These are phyloP conservation scores for Lepiota brunneoincarnata DNA, from an alignment of 768 basidiomycete species.

Conservation along the genomic window DNA sequence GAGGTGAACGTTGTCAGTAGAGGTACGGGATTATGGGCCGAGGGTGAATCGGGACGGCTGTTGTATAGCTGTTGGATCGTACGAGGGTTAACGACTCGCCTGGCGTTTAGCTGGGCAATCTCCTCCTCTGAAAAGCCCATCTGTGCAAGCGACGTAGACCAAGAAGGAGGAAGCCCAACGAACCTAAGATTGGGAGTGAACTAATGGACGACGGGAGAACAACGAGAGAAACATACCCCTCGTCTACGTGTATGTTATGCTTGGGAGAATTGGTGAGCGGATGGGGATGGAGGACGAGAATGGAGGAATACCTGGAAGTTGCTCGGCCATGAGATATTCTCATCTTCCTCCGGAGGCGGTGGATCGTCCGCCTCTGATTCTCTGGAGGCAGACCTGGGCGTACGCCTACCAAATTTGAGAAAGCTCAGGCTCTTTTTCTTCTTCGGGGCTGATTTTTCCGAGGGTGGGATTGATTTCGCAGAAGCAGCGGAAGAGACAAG, in stretches of 20 bases:
- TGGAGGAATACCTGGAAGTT: slow-evolving; percentile 62
- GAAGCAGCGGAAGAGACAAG: slow-evolving; percentile 34
- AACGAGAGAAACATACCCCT: slow-evolving; percentile 46
- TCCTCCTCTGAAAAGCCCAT: slow-evolving; percentile 70
- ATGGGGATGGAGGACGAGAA: not conserved
- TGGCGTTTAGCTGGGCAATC: slow-evolving; percentile 55
- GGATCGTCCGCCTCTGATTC: slow-evolving; percentile 16
- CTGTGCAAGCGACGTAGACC: slow-evolving; percentile 57
- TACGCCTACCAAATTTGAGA: slow-evolving; percentile 40
- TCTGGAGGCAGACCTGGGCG: slow-evolving; percentile 25
- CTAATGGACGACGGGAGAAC: slow-evolving; percentile 2
- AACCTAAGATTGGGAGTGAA: slow-evolving; percentile 34
- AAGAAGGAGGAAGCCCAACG: slow-evolving; percentile 69
- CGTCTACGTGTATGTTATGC: slow-evolving; percentile 82
- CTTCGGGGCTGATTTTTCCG: slow-evolving; percentile 17
- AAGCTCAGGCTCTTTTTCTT: slow-evolving; percentile 38
- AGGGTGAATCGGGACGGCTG: slow-evolving; percentile 34
- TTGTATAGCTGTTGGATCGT: slow-evolving; percentile 33
- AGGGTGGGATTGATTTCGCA: slow-evolving; percentile 22
- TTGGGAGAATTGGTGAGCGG: slow-evolving; percentile 22
- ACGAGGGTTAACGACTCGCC: slow-evolving; percentile 32
- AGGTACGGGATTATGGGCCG: no score
- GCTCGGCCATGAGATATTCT: slow-evolving; percentile 67
- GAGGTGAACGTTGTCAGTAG: slow-evolving; percentile 12
- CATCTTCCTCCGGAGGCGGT: slow-evolving; percentile 41